These are phyloP conservation scores for Acrocalymma vagum DNA, from an alignment of 2,329 filamentous ascomycete genomes.

Conservation along the genomic window DNA sequence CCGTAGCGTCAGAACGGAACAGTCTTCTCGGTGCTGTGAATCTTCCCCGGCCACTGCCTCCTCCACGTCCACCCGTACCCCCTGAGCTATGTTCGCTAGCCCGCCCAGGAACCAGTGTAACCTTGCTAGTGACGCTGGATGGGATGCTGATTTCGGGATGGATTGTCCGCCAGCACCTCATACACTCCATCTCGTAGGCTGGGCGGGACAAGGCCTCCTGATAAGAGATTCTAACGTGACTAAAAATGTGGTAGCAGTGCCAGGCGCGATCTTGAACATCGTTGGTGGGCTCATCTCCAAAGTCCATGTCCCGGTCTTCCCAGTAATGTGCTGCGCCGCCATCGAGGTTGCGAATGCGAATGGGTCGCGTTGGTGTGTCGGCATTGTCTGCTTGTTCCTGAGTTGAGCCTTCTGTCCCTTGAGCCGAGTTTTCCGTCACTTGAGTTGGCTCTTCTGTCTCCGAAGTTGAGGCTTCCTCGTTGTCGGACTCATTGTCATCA, in stretches of 20 bases:
- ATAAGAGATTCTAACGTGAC: slow-evolving; percentile 21
- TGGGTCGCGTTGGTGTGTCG: slow-evolving; percentile 5
- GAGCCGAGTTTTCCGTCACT: no score
- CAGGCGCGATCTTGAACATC: slow-evolving; percentile 28
- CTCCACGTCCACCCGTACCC: slow-evolving; percentile 1
- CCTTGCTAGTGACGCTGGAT: neutral
- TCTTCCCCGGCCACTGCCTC: slow-evolving; percentile 3
- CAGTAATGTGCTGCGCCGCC: slow-evolving; percentile 38
- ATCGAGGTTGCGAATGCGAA: slow-evolving; percentile 42
- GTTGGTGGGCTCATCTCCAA: slow-evolving; percentile 48
- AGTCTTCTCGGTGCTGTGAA: slow-evolving; percentile 19
- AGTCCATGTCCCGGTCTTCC: slow-evolving; percentile 37
- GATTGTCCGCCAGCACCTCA: slow-evolving; percentile 36
- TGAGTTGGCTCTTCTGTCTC: no score
- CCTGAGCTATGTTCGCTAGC: slow-evolving; percentile 3
- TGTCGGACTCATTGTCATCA: slow-evolving; percentile 24
- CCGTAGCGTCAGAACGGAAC: slow-evolving; percentile 8
- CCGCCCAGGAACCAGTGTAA: no score
- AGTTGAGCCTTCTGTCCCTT: no score
- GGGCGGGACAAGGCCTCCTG: slow-evolving; percentile 15
- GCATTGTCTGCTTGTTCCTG: neutral
- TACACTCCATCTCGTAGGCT: slow-evolving; percentile 34
- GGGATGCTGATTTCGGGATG: slow-evolving; percentile 30
- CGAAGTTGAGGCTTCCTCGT: slow-evolving; percentile 1
- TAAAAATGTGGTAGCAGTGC: slow-evolving; percentile 36